Evolutionary conservation across 108 stramenopile species (phyloP).

Genomic region (Pseudonitzschia pungens): DNA sequence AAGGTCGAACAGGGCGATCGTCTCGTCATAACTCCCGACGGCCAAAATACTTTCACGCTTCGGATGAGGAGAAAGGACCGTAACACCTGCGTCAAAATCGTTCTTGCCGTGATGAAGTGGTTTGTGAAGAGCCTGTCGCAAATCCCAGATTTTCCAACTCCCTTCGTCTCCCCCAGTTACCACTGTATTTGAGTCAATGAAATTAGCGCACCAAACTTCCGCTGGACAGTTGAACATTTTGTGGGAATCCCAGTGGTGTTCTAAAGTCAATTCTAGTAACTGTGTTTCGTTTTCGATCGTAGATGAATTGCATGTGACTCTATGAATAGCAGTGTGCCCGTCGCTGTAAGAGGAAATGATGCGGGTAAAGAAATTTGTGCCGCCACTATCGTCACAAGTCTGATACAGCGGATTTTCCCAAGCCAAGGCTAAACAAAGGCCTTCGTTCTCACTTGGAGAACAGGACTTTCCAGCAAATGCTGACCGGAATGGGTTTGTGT

Average conservation of each 20-base stretch:
- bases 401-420: not conserved
- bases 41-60: conserved; percentile 52
- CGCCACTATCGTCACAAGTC: not conserved
- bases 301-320: conserved; percentile 8
- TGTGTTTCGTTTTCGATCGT: conserved; percentile 12
- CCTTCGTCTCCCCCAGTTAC: conserved; percentile 57
- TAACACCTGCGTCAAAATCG: conserved; percentile 82
- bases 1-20: conserved; percentile 65
- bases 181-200: conserved; percentile 30
- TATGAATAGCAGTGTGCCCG: conserved; percentile 63
- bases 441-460: conserved; percentile 3
- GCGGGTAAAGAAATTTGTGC: not conserved
- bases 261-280: conserved; percentile 8
- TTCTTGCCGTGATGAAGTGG: conserved; percentile 36
- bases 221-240: conserved; percentile 63
- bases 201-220: conserved; percentile 75
- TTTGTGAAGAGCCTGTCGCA: conserved; percentile 32
- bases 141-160: conserved; percentile 70
- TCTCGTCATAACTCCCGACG: conserved; percentile 81
- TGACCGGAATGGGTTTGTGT: not conserved
- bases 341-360: conserved; percentile 84
- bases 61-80: conserved; percentile 73
- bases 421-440: conserved; percentile 58
- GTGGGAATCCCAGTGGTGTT: conserved; percentile 63
- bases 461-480: conserved; percentile 3